Conservation (phyloP, 1,284 basidiomycete species). For the Taiwanofungus camphoratus region DNA sequence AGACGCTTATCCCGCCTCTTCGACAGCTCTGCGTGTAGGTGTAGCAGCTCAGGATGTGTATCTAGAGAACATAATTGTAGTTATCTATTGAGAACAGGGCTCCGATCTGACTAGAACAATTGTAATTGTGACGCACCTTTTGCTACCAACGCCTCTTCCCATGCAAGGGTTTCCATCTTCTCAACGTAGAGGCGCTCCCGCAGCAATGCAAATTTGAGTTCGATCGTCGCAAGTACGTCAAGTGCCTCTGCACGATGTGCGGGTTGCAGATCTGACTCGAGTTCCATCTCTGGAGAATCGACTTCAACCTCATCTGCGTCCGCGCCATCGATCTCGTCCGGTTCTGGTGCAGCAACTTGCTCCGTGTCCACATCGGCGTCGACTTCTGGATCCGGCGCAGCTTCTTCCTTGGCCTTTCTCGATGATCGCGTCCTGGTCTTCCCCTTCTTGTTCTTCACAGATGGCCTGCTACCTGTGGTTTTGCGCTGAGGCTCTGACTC, state of each 20-base stretch:
- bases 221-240: constrained; percentile 70
- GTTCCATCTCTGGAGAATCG: constrained; percentile 31
- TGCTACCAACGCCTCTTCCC: constrained; percentile 67
- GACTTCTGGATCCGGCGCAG: constrained; percentile 29
- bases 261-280: constrained; percentile 28
- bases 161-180: constrained; percentile 75
- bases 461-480: constrained; percentile 21
- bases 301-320: constrained; percentile 25
- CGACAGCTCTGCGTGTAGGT: constrained; percentile 71
- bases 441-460: constrained; percentile 18
- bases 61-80: no score
- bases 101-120: no score
- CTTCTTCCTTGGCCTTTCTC: constrained; percentile 25
- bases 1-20: constrained; percentile 69
- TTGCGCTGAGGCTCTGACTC: constrained; percentile 26
- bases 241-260: constrained; percentile 69
- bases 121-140: constrained; percentile 59
- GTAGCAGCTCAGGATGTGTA: constrained; percentile 77
- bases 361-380: constrained; percentile 32
- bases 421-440: constrained; percentile 17
- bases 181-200: constrained; percentile 73
- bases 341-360: constrained; percentile 35
- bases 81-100: no score
- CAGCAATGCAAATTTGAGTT: constrained; percentile 71
- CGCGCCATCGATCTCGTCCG: constrained; percentile 31